Conservation (phyloP, 106 monocot species). For the Dioscorea dumetorum region DNA sequence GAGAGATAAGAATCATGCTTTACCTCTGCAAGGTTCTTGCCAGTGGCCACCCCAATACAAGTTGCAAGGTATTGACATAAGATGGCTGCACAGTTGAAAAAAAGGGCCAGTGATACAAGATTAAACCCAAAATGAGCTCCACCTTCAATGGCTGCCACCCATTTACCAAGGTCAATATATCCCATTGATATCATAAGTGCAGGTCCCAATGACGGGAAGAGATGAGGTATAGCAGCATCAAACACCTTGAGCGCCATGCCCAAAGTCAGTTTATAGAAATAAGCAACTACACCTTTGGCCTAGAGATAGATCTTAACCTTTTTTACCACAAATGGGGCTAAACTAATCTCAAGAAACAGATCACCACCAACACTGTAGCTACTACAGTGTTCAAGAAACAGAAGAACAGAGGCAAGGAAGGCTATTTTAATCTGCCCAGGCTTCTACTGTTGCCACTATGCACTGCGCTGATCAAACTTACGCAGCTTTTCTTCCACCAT, state of each 20-base stretch:
- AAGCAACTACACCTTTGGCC: too few relatives aligned
- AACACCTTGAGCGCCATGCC: constrained; percentile 20
- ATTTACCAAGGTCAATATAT: constrained; percentile 78
- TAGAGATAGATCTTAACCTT: too few relatives aligned
- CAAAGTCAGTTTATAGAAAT: not conserved
- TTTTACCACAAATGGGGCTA: too few relatives aligned
- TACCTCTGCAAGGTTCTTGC: constrained; percentile 76
- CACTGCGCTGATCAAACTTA: too few relatives aligned
- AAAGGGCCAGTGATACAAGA: constrained; percentile 34
- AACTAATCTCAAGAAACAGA: too few relatives aligned
- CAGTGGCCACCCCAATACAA: constrained; percentile 46
- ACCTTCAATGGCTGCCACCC: constrained; percentile 64
- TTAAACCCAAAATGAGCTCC: constrained; percentile 56
- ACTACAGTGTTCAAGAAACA: too few relatives aligned
- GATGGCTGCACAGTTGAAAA: constrained; percentile 65
- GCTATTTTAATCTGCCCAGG: too few relatives aligned
- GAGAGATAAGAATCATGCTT: too few relatives aligned
- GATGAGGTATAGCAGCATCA: constrained; percentile 10
- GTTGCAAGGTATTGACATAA: constrained; percentile 65
- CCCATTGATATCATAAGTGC: constrained; percentile 69
- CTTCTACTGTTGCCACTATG: too few relatives aligned
- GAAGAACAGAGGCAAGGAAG: too few relatives aligned
- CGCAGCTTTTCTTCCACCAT: constrained; percentile 8
- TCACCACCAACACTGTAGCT: too few relatives aligned
- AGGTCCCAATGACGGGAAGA: constrained; percentile 56